These are phyloP conservation scores for Laetiporus sulphureus DNA, from an alignment of 1,284 basidiomycete species.

Conservation along the genomic window DNA sequence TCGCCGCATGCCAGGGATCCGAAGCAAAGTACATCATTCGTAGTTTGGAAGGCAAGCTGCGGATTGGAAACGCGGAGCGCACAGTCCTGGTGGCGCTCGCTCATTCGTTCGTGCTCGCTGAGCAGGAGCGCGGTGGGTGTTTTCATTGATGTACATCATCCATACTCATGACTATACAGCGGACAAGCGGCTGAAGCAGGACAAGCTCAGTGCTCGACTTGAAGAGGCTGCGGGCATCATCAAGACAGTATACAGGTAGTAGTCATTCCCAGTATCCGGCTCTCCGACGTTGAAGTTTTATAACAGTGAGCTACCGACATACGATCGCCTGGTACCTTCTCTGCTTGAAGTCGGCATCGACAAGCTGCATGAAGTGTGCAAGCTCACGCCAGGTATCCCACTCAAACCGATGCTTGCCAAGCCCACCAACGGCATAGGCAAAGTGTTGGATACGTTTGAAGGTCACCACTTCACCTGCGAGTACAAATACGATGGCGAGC, in stretches of 20 bases:
- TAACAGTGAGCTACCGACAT: constrained; percentile 85
- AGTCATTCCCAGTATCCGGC: constrained; percentile 1
- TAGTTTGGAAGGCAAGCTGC: constrained; percentile 93
- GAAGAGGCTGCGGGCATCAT: constrained; percentile 77
- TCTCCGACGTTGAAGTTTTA: not conserved
- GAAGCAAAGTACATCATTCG: constrained; percentile 96
- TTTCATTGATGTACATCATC: not conserved
- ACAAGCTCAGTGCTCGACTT: constrained; percentile 69
- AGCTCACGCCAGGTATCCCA: constrained; percentile 92
- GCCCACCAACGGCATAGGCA: constrained; percentile 98
- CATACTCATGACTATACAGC: constrained; percentile 31
- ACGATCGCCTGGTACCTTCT: constrained; percentile 92
- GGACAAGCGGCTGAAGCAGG: constrained; percentile 67
- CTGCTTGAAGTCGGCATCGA: constrained; percentile 78
- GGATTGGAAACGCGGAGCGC: constrained; percentile 95
- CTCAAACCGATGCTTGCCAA: constrained; percentile 99
- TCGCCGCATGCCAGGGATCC: constrained; percentile 85
- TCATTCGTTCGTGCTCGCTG: constrained; percentile 78
- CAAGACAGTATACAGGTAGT: constrained; percentile 89
- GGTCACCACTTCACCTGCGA: constrained; percentile 96
- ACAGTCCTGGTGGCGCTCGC: constrained; percentile 87
- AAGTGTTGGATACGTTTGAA: constrained; percentile 97
- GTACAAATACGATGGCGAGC: constrained; percentile 99
- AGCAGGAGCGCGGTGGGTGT: constrained; percentile 57
- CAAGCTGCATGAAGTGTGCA: constrained; percentile 70